Evolutionary conservation across 495 filamentous ascomycete genomes (phyloP), one percentile per base, ranked within the genome.

Genomic region (Penicillium canescens): DNA sequence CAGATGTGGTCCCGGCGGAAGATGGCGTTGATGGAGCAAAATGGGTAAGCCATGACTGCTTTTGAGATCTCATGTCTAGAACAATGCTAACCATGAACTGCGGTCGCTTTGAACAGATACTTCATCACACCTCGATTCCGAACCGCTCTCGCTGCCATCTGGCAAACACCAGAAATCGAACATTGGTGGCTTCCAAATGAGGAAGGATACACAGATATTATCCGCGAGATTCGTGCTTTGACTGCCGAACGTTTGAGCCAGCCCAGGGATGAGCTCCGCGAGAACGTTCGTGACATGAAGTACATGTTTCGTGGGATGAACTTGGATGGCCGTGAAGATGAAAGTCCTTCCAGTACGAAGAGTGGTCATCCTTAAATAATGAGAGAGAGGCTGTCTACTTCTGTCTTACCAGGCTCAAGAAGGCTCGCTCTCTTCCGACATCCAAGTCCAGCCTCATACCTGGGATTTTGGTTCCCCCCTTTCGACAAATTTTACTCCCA

Each of bases 161-260:
- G 91, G 79, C 73, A 79, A 56, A 75, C 86, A 33, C 80, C 83
- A 9, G 85, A 84, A 45, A 77, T 90, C 52, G 77, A 81, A 46
- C 79, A 86, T 35, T 96, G 91, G 90, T 96, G 91, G 91, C 81
- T 95, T 20, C 89, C 91, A 3, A 83, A 92, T 62, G 83, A 91
- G 61, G 88, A 91, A 74, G 84, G 82, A 18, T 87, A 85, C 59
- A 81, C 82, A 3, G 76, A 81, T 6, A 80, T 94, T 28, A 75
- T 95, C 33, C 87, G 86, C 24, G 85, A 80, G 54, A 84, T 95
- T 45, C 85, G 90, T n/a, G 76, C 78, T 23, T 87, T 93, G 69
- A 86, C 88, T 2, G 82, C 89, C 56, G 87, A 92, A 44, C 84
- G 89, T 42, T 74, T 70, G 3, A 68, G 61, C n/a, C 84, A 84